These are phyloP conservation scores for Aspergillus brunneoviolaceus DNA, from an alignment of 2,329 filamentous ascomycete genomes.

Conservation along the genomic window DNA sequence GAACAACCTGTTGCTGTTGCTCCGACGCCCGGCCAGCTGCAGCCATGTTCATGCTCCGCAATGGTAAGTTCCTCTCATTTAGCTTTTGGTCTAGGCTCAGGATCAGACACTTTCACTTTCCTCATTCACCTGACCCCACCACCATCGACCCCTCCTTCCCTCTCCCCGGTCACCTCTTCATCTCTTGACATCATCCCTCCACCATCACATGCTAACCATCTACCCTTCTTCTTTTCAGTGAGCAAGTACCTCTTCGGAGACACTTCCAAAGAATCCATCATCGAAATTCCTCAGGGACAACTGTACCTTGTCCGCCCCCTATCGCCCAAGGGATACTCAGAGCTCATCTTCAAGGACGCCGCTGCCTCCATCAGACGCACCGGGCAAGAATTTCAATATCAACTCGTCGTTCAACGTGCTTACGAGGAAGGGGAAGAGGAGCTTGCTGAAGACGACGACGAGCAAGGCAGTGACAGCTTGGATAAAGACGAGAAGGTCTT, in stretches of 20 bases:
- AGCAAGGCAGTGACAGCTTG: conserved; percentile 75
- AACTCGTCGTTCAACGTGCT: conserved; percentile 91
- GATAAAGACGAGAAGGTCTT: conserved; percentile 98
- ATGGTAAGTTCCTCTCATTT: conserved; percentile 46
- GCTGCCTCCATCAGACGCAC: conserved; percentile 89
- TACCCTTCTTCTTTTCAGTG: conserved; percentile 52
- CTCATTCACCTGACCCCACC: conserved; percentile 18
- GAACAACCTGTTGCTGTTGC: conserved; percentile 22
- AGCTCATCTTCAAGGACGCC: conserved; percentile 98
- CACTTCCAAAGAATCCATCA: conserved; percentile 84
- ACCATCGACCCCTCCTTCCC: conserved; percentile 21
- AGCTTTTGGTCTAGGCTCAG: conserved; percentile 4
- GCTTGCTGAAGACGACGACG: conserved; percentile 83
- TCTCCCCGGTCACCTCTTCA: background rate
- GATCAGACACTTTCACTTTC: conserved; percentile 1
- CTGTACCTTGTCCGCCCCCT: conserved; percentile 94
- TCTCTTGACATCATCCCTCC: background rate
- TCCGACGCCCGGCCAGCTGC: conserved; percentile 27
- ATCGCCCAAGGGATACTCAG: conserved; percentile 95
- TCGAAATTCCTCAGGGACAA: conserved; percentile 92
- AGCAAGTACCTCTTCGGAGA: conserved; percentile 92
- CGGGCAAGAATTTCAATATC: conserved; percentile 93
- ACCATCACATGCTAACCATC: conserved; percentile 11
- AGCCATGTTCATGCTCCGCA: conserved; percentile 59
- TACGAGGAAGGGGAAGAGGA: conserved; percentile 98